These are phyloP conservation scores for Cystoderma amianthinum DNA, from an alignment of 768 basidiomycete genomes.

Conservation along the genomic window DNA sequence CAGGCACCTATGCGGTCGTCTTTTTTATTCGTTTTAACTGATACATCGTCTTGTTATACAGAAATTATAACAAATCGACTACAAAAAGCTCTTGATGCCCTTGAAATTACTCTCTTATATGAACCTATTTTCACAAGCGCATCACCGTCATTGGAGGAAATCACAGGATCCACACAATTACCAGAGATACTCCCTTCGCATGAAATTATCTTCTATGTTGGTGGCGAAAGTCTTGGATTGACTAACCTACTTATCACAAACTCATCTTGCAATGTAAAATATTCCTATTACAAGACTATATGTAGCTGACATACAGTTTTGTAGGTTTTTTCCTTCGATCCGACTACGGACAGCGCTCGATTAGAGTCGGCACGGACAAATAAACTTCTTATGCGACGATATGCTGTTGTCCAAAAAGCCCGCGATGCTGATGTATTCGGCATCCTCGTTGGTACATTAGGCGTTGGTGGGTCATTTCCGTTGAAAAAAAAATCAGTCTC, in stretches of 20 bases:
- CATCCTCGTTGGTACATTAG: constrained; percentile 90
- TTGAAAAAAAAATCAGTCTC: background rate
- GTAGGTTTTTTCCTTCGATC: constrained; percentile 77
- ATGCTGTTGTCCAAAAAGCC: constrained; percentile 80
- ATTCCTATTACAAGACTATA: background rate
- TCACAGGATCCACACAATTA: constrained; percentile 1
- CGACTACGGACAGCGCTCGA: constrained; percentile 34
- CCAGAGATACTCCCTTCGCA: constrained; percentile 3
- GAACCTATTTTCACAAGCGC: constrained; percentile 18
- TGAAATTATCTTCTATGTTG: constrained; percentile 48
- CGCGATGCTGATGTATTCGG: constrained; percentile 92
- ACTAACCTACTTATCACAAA: constrained; percentile 87
- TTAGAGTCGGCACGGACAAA: constrained; percentile 70
- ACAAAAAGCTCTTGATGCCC: constrained; percentile 12
- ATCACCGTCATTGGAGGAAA: constrained; percentile 1
- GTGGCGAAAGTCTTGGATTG: constrained; percentile 71
- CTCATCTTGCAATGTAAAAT: constrained; percentile 48
- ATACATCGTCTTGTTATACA: too few relatives aligned
- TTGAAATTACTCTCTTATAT: constrained; percentile 26
- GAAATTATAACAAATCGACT: constrained; percentile 20
- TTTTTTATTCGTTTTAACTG: background rate
- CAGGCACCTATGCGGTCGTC: constrained; percentile 33
- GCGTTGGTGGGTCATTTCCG: constrained; percentile 49
- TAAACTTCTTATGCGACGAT: constrained; percentile 82
- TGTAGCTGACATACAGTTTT: background rate